phyloP scores from a whole-genome alignment of 768 basidiomycete genomes.

The Naematelia encephala region DNA sequence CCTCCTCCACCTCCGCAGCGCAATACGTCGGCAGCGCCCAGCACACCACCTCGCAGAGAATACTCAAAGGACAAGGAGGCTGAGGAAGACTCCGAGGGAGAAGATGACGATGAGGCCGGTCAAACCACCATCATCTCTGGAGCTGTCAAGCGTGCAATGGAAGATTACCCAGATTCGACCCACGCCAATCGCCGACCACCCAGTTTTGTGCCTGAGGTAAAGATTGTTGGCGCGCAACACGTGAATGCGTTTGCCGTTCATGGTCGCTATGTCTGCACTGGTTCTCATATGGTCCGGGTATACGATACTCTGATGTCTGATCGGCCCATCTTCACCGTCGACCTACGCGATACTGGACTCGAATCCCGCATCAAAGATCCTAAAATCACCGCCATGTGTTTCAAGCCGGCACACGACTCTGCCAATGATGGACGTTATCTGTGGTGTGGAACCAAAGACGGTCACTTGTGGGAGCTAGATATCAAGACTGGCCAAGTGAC shows the following conservation, averaged over 20 bases:
- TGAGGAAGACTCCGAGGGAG: conserved; percentile 39
- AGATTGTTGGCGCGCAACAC: conserved; percentile 29
- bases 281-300: conserved; percentile 46
- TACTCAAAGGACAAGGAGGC: conserved; percentile 9
- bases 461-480: conserved; percentile 79
- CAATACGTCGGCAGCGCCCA: conserved; percentile 10
- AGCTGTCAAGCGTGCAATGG: conserved; percentile 35
- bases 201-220: conserved; percentile 43
- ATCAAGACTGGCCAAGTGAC: conserved; percentile 60
- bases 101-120: conserved; percentile 37
- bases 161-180: conserved; percentile 54
- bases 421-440: conserved; percentile 59
- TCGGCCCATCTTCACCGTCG: conserved; percentile 53
- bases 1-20: conserved; percentile 41
- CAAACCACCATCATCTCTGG: conserved; percentile 20
- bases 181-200: conserved; percentile 53
- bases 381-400: conserved; percentile 73
- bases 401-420: conserved; percentile 58
- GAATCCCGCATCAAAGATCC: conserved; percentile 61
- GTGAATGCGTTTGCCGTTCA: conserved; percentile 49
- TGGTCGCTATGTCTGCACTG: conserved; percentile 50
- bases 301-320: conserved; percentile 46
- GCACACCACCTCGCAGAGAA: conserved; percentile 21
- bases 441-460: conserved; percentile 91
- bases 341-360: conserved; percentile 61